phyloP scores from a whole-genome alignment of 1,284 basidiomycete species.

The Wallemia ichthyophaga region DNA sequence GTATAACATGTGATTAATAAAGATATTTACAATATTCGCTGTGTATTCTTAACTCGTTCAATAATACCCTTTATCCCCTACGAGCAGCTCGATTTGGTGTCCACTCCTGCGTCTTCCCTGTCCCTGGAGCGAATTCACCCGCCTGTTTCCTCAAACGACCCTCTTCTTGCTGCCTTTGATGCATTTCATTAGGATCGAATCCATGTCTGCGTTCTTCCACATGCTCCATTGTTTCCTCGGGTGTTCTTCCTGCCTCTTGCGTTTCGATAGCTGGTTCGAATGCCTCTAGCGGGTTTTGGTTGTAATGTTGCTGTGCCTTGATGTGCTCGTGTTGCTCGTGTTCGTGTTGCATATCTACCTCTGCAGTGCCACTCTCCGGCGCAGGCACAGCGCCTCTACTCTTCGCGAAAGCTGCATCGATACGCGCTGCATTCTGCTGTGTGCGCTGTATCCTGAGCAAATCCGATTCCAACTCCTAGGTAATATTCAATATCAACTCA shows the following conservation, averaged over 20 bases:
- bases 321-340: neutral
- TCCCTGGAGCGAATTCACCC: neutral
- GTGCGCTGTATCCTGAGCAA: neutral
- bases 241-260: neutral
- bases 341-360: neutral
- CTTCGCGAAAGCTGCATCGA: neutral
- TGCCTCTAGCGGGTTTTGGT: neutral
- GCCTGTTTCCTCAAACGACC: neutral
- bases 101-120: neutral
- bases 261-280: neutral
- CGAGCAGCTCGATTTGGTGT: neutral
- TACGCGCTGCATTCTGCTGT: neutral
- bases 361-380: neutral
- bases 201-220: neutral
- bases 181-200: neutral
- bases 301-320: neutral
- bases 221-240: neutral
- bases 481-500: too few species aligned
- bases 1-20: too few species aligned
- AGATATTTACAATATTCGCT: too few species aligned
- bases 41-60: too few species aligned
- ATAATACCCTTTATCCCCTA: neutral
- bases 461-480: neutral
- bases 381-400: neutral
- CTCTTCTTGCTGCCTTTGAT: neutral